These are phyloP conservation scores for Aspergillus eucalypticola DNA, from an alignment of 2,329 filamentous ascomycete species.

Conservation along the genomic window DNA sequence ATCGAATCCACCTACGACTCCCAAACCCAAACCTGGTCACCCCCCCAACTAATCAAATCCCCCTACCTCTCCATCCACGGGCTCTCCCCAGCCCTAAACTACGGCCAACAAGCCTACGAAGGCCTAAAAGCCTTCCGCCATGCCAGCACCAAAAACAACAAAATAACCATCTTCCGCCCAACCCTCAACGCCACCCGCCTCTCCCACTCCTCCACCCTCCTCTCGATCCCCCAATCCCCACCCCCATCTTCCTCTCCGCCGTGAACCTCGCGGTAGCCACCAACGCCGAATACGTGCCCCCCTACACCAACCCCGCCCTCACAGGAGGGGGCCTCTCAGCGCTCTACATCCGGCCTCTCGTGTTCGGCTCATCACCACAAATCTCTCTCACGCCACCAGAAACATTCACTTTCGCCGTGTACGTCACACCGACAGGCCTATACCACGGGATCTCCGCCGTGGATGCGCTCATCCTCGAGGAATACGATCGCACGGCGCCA, in stretches of 20 bases:
- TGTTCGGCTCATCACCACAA: constrained; percentile 86
- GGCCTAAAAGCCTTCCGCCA: constrained; percentile 93
- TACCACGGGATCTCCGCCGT: constrained; percentile 90
- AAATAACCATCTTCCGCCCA: constrained; percentile 85
- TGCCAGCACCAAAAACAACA: constrained; percentile 59
- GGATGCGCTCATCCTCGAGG: constrained; percentile 83
- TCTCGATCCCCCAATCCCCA: constrained; percentile 79
- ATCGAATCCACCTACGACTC: constrained; percentile 82
- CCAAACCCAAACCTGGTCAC: constrained; percentile 71
- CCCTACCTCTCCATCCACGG: constrained; percentile 88
- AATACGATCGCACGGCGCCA: constrained; percentile 92
- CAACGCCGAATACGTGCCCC: constrained; percentile 89
- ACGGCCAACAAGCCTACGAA: constrained; percentile 96
- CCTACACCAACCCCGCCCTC: constrained; percentile 73
- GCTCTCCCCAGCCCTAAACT: constrained; percentile 94
- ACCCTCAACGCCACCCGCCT: constrained; percentile 80
- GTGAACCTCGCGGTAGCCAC: constrained; percentile 78
- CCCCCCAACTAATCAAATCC: constrained; percentile 75
- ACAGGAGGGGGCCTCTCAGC: constrained; percentile 54
- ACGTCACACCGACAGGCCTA: constrained; percentile 86
- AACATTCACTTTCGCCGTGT: constrained; percentile 89
- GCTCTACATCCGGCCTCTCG: constrained; percentile 86
- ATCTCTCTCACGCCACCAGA: constrained; percentile 83
- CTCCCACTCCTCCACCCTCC: constrained; percentile 78
- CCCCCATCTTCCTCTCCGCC: constrained; percentile 67